These are phyloP conservation scores for Penicillium brevicompactum DNA, from an alignment of 2,329 filamentous ascomycete species.

Conservation along the genomic window DNA sequence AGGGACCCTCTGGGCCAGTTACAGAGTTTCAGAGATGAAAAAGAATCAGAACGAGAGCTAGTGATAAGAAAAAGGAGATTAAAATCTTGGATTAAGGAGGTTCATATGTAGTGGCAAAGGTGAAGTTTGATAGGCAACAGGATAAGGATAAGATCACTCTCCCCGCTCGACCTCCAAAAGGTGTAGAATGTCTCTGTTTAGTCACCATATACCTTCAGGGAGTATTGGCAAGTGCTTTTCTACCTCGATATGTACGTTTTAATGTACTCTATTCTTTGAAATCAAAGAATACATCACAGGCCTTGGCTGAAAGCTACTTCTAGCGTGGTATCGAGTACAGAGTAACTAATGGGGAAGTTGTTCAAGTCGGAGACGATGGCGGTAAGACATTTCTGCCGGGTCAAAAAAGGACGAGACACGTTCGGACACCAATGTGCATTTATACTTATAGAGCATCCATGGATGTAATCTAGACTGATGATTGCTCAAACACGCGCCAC, in stretches of 20 bases:
- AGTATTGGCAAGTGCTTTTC: no score
- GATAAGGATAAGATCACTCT: constrained; percentile 1
- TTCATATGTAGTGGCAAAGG: constrained; percentile 2
- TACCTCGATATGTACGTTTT: no score
- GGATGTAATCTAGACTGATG: neutral
- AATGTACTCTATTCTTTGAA: no score
- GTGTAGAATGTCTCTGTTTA: no score
- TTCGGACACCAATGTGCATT: neutral
- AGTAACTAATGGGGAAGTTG: no score
- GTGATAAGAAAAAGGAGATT: neutral
- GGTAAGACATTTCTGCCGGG: no score
- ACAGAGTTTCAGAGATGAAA: constrained; percentile 5
- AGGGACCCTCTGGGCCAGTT: constrained; percentile 7
- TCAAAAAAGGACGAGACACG: no score
- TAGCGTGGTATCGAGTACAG: no score
- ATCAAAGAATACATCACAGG: no score
- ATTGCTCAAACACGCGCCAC: neutral
- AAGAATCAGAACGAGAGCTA: neutral
- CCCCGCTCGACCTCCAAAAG: constrained; percentile 5
- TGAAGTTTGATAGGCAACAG: constrained; percentile 1
- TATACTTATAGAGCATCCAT: neutral
- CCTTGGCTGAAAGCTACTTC: no score
- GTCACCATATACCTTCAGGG: no score
- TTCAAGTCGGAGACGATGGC: no score
- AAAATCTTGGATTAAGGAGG: constrained; percentile 1